Percentiles rank a stretch among this genome's conserved stretches.
Evolutionary conservation across 108 stramenopile species (phyloP).

Genomic region (Skeletonema costatum): DNA sequence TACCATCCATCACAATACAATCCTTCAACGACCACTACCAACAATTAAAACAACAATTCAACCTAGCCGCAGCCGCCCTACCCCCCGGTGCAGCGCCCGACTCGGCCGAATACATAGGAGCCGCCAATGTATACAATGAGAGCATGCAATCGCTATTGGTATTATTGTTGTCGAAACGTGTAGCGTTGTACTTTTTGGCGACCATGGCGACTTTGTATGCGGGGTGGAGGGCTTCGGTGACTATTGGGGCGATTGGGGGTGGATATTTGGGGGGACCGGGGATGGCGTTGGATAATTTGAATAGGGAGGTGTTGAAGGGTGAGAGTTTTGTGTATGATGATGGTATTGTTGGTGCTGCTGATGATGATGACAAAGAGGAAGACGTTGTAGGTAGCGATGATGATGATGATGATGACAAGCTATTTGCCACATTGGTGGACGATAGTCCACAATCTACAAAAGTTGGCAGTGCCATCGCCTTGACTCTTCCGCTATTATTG

Average conservation of each 20-base stretch:
- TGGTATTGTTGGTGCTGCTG: too few species aligned
- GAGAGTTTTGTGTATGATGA: not conserved
- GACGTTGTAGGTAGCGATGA: not conserved
- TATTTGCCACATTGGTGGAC: constrained; percentile 26
- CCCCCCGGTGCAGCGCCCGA: not conserved
- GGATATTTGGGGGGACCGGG: constrained; percentile 18
- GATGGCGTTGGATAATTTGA: constrained; percentile 34
- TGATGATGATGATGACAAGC: not conserved
- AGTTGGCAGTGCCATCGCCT: constrained; percentile 12
- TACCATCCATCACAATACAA: not conserved
- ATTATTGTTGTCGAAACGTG: constrained; percentile 19
- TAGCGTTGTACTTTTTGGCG: constrained; percentile 29
- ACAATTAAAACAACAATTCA: not conserved
- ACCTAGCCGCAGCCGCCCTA: not conserved
- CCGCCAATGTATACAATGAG: constrained; percentile 10
- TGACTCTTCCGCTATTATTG: constrained; percentile 19
- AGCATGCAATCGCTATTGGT: constrained; percentile 18
- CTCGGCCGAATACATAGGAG: not conserved
- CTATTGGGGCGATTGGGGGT: not conserved
- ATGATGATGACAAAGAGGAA: not conserved
- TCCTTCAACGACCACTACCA: not conserved
- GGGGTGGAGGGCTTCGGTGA: constrained; percentile 18
- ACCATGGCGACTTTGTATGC: constrained; percentile 26
- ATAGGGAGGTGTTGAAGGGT: constrained; percentile 27
- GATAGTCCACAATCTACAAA: constrained; percentile 19